Base-by-base conservation (phyloP, 768 basidiomycete species). In the Tylopilus sp. region DNA sequence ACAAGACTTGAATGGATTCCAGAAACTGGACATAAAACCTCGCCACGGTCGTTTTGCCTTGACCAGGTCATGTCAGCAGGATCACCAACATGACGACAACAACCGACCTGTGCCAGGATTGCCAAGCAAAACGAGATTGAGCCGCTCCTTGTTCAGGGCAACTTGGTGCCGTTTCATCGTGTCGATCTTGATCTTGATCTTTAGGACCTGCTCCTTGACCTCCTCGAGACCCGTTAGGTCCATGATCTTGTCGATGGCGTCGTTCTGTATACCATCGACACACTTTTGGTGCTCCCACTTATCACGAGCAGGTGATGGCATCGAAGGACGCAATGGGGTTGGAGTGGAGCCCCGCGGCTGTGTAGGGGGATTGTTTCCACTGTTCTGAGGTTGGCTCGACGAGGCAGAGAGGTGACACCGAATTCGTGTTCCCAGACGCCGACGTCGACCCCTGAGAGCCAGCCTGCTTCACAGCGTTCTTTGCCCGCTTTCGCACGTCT, bases 91-190 rank as follows among this genome's bases (percentile, higher is more conserved):
- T 18, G 13, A 5, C 4, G n/a, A 84, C 71, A 0, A 81, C 81
- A 1, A 78, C 86, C 85, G 79, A 11, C 84, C 85, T 62, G 86
- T 88, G 7, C 85, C 85, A 5, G 86, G 86, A 60, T 86, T 87
- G 6, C 85, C 86, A 0, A 85, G 75, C 15, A 87, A 67, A 11
- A 74, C 75, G 12, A 78, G 73, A 58, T 86, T 85, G 59, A 84
- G 81, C 1, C 85, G 70, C 51, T 86, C 82, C 17, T 74, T 71
- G 33, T 75, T 71, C 4, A 82, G 38, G 0, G 81, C 69, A 0
- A 73, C 65, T 25, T 69, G 70, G 62, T 87, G 85, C 2, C 83
- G 73, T 10, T 66, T 68, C 18, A 71, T 68, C 0, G 71, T 66
- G 30, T 85, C 82, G 22, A 62, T 57, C 62, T 79, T 81, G 15